Base-by-base conservation (phyloP, 257 asterid species). In the Misopates orontium region DNA sequence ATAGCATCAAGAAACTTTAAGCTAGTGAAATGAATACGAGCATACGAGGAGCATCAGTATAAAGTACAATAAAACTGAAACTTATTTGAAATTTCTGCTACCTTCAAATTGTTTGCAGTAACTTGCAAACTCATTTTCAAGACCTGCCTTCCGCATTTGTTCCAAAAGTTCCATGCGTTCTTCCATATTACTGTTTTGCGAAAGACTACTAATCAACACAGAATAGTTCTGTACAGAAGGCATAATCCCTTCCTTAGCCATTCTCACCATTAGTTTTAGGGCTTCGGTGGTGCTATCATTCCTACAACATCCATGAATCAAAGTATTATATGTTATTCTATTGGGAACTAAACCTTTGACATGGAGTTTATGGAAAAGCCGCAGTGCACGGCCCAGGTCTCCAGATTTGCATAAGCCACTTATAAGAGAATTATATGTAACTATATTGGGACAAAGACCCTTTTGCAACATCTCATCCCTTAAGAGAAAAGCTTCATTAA, bases 321-420 rank as follows among this genome's bases (percentile, higher is more conserved):
- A 73, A 75, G 87, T 82, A 75, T 90, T 88, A 73, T 85, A 94
- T 9, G 97, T 86, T 54, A 94, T 66, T 54, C 72, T 68, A 66
- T 83, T 83, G 8, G 96, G 93, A 67, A 74, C 76, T 70, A 84
- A 71, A 67, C 84, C 90, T 77, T 94, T 94, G 49, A 50, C 65
- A 39, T 60, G 81, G 73, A 94, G 97, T 80, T 85, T 88, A 72
- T 70, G 66, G 58, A 90, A 88, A 68, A 90, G 97, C 75, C 79
- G 83, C 57, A 80, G 44, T 44, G 99, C 96, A 67, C 97, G 88
- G 61, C 75, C 85, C 54, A 86, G 72, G 77, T 88, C 72, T 72
- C 96, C 97, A 22, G 85, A 78, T 82, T 78, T 85, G 80, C 99
- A 86, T 55, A 90, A 82, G 66, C 96, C 99, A 42, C 80, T 77